Evolutionary conservation across 495 filamentous ascomycete species (phyloP), one percentile per base, ranked within the genome.

Genomic region (Talaromyces ruber): DNA sequence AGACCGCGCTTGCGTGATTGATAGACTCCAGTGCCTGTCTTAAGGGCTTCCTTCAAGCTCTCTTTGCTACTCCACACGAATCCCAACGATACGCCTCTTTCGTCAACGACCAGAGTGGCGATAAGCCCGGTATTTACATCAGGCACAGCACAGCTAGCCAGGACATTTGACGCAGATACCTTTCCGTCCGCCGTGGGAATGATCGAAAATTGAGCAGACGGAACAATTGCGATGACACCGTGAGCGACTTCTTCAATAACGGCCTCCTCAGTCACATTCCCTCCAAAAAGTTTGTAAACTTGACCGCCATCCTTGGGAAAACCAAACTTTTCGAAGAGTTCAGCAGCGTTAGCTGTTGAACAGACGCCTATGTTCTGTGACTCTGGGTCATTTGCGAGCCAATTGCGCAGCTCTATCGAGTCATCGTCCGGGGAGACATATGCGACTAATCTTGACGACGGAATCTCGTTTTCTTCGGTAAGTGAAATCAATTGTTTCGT

Each of bases 51-150:
- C 11, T 84, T 78, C 14, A 98, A 85, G 70, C 93, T 97, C 74
- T 96, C 91, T 64, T 87, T 82, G 62, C 87, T 96, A 70, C 92
- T 97, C 80, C 97, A 98, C 2, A 98, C 94, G 61, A 98, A 70
- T 0, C 94, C 94, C 14, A 98, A 79, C 22, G 89, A 91, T 2
- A 86, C 74, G 0, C 92, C 94, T n/a, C 87, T 77, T 74, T 96
- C 92, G 72, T 98, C 91, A 16, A 86, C 88, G 2, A 98, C 94
- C 6, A 95, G 78, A 0, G 94, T 98, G 2, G 93, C 88, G 63
- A 93, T 83, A 8, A 98, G 75, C 6, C 89, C 87, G 70, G 97
- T 96, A n/a, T 81, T 67, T 34, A 92, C 81, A 69, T 98, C 93
- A n/a, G 88, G 90, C 21, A 81, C 84, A 67, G 89, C 87, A 14